phyloP scores from a whole-genome alignment of 176 grass and related monocot genomes.

The Eragrostis curvula region DNA sequence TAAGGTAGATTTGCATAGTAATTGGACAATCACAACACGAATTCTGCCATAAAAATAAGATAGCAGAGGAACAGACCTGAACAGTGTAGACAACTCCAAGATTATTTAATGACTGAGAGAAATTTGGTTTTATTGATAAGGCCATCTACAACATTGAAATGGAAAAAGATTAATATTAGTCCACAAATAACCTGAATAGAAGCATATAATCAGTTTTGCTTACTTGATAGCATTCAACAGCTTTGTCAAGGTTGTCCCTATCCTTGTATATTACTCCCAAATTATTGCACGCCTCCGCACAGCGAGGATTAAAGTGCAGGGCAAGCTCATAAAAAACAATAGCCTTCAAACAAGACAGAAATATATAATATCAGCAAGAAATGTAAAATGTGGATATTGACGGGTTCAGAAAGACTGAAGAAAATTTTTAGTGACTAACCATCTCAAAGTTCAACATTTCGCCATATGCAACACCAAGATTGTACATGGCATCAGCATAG shows the following conservation, averaged over 20 bases:
- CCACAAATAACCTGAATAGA: constrained; percentile 16
- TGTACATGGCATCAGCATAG: constrained; percentile 99
- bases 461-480: constrained; percentile 98
- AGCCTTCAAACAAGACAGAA: constrained; percentile 64
- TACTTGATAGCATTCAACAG: constrained; percentile 98
- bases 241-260: constrained; percentile 99
- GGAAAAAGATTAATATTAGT: constrained; percentile 20
- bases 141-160: constrained; percentile 69
- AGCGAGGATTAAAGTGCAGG: constrained; percentile 96
- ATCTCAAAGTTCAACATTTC: constrained; percentile 99
- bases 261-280: constrained; percentile 99
- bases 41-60: constrained; percentile 30
- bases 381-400: constrained; percentile 34
- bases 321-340: constrained; percentile 99
- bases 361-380: constrained; percentile 25
- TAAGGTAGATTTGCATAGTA: constrained; percentile 26
- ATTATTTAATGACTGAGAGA: constrained; percentile 97
- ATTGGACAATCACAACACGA: constrained; percentile 5
- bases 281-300: constrained; percentile 97
- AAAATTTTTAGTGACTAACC: constrained; percentile 63
- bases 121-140: constrained; percentile 92
- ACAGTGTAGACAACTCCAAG: constrained; percentile 99
- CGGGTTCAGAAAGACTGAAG: constrained; percentile 16
- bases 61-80: constrained; percentile 61
- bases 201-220: constrained; percentile 36